Base-by-base conservation (phyloP, 106 monocot genomes). In the Dioscorea alata region DNA sequence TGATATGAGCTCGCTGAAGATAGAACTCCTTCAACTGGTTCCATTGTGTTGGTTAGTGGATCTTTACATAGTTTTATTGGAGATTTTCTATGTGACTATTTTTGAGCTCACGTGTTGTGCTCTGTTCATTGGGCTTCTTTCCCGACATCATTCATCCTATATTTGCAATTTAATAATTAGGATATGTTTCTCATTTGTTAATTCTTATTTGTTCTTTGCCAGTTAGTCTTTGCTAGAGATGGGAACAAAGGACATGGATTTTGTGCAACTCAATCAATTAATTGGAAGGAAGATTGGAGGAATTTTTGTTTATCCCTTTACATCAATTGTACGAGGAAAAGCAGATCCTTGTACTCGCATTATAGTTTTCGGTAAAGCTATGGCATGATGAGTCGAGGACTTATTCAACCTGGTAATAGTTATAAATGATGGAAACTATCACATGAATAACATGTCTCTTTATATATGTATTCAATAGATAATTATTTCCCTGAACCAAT, bases 191-290 rank as follows among this genome's bases (percentile, higher is more conserved):
- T 28, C 23, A 50, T 28, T 28, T 48, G 49, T 24, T 49, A 23
- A 73, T 57, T 9, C 28, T 14, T 31, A 31, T 68, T 57, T 62
- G 69, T 73, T 63, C 60, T 48, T 28, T 82, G 5, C 49, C 92
- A 99, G 97, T 76, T 92, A 99, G 61, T 99, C 97, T 62, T 81
- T 99, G 83, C 80, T 99, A 64, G 97, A 99, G 73, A 99, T 99
- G 97, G 97, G 97, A 23, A 99, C 92, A 68, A 99, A 93, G 72
- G 87, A 93, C 64, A 79, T 99, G 89, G 85, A 93, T 75, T 99
- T 99, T 79, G 84, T 99, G 42, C 87, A 99, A 59, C 85, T 99
- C 24, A 99, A 99, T 78, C 97, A 93, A 81, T 74, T 99, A 59
- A 90, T 99, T 69, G 97, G 97, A 69, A 92, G 97, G 59, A 99